Percentiles rank a stretch among this genome's conserved stretches.
These are phyloP conservation scores for Cryptococcus deneoformans DNA, from an alignment of 1,284 basidiomycete genomes.

Conservation along the genomic window DNA sequence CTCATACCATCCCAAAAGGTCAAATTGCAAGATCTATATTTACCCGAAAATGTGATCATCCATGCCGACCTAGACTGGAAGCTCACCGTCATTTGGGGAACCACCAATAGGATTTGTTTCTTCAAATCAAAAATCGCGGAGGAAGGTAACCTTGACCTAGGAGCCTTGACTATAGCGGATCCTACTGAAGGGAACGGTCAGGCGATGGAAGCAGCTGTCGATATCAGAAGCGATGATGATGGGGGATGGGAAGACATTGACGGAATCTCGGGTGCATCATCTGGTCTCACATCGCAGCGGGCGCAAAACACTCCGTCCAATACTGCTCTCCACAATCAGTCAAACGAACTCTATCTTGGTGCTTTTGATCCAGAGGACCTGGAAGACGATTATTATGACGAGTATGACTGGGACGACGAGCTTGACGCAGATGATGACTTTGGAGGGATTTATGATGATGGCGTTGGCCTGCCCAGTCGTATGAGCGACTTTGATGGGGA, in stretches of 20 bases:
- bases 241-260: background rate
- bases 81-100: background rate
- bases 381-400: background rate
- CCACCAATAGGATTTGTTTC: background rate
- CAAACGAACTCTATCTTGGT: constrained; percentile 1
- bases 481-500: background rate
- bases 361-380: background rate
- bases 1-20: background rate
- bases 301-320: background rate
- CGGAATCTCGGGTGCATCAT: background rate
- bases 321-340: background rate
- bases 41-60: background rate
- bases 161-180: background rate
- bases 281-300: background rate
- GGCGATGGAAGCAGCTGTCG: background rate
- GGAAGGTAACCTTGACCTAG: background rate
- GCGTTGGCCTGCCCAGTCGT: background rate
- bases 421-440: background rate
- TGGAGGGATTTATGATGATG: background rate
- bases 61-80: background rate
- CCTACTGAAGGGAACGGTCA: background rate
- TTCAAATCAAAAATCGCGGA: background rate
- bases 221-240: background rate
- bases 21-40: background rate
- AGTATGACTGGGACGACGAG: background rate